Conservation (phyloP, 805 yeast species). For the Sugiyamaella smithiae region DNA sequence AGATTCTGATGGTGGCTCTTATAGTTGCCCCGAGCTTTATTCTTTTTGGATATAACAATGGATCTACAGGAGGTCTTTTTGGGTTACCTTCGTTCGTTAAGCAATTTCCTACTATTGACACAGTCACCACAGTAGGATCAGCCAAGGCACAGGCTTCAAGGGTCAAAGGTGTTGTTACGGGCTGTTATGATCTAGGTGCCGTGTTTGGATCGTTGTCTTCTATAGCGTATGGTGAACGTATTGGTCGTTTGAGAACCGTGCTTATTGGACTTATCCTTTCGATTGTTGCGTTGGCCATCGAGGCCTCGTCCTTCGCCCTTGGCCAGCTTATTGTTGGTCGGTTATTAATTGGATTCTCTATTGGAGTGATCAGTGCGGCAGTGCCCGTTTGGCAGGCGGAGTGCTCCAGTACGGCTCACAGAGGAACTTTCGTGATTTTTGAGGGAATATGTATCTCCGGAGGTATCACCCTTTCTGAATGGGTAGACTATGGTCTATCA, state of each 20-base stretch:
- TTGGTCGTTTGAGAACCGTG: constrained; percentile 66
- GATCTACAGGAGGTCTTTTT: constrained; percentile 15
- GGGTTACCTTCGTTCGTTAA: constrained; percentile 14
- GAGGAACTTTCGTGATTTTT: constrained; percentile 66
- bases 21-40: constrained; percentile 56
- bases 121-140: constrained; percentile 12
- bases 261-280: constrained; percentile 54
- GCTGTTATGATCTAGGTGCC: constrained; percentile 67
- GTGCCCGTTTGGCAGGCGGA: constrained; percentile 84
- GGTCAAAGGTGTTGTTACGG: constrained; percentile 61
- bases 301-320: constrained; percentile 46
- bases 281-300: constrained; percentile 61
- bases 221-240: constrained; percentile 55
- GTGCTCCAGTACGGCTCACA: constrained; percentile 59
- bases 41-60: constrained; percentile 34
- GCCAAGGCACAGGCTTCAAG: constrained; percentile 21
- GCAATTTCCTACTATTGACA: constrained; percentile 16
- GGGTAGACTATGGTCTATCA: constrained; percentile 57
- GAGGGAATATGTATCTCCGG: constrained; percentile 70
- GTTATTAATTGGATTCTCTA: constrained; percentile 70
- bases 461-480: constrained; percentile 71
- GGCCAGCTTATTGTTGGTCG: constrained; percentile 77
- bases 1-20: constrained; percentile 4
- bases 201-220: constrained; percentile 68
- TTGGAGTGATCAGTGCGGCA: constrained; percentile 75